Percentiles rank a stretch among this genome's conserved stretches.
Evolutionary conservation across 1,284 basidiomycete genomes (phyloP).

Genomic region (Ceratobasidium sp.): DNA sequence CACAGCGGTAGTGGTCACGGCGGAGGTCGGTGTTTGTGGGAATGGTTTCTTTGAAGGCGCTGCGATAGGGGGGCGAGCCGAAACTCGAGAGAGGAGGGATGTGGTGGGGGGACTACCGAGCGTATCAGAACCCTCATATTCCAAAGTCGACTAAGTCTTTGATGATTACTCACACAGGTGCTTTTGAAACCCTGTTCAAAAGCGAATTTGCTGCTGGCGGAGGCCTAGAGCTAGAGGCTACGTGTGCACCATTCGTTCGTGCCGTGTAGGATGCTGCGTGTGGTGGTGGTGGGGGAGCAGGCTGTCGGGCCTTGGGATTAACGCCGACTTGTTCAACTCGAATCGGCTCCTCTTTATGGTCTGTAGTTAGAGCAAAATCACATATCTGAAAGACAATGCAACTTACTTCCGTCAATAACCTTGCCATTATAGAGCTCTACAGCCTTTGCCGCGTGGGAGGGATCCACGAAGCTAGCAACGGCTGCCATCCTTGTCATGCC

Average conservation of each 20-base stretch:
- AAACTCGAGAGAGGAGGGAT: constrained; percentile 29
- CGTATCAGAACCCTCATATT: no score
- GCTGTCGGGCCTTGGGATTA: constrained; percentile 37
- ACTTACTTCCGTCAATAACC: constrained; percentile 44
- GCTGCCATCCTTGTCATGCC: constrained; percentile 40
- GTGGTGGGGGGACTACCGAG: background rate
- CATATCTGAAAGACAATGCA: background rate
- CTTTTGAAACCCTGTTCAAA: constrained; percentile 30
- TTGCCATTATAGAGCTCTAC: constrained; percentile 42
- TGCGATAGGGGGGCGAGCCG: constrained; percentile 4
- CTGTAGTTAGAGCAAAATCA: background rate
- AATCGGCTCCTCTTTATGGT: constrained; percentile 34
- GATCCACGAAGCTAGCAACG: constrained; percentile 36
- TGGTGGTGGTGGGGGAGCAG: background rate
- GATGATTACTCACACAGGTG: constrained; percentile 7
- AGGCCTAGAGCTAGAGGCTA: constrained; percentile 1
- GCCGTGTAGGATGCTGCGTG: background rate
- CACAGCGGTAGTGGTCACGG: background rate
- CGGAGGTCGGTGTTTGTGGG: background rate
- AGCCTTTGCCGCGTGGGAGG: constrained; percentile 27
- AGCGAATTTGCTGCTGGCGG: constrained; percentile 17
- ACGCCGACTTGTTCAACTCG: constrained; percentile 38
- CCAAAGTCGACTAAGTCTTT: background rate
- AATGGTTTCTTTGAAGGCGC: constrained; percentile 9
- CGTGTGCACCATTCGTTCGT: background rate